A percentile compares a stretch with the other conserved stretches of the same genome.
Evolutionary conservation across 1,284 basidiomycete genomes (phyloP).

Genomic region (Ustilago crameri): DNA sequence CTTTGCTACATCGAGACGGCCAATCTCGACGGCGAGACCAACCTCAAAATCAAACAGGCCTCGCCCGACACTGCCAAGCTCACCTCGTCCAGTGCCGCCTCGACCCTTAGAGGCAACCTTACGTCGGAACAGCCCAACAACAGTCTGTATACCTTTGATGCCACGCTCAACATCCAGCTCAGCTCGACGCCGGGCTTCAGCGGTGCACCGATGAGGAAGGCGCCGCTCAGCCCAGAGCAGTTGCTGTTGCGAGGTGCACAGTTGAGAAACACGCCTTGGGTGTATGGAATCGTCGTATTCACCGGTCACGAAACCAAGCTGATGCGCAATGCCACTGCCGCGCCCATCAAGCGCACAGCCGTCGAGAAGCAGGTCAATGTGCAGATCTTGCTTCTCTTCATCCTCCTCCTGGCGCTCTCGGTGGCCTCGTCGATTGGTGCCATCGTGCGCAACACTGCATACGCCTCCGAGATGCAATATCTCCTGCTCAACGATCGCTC

Average conservation of each 20-base stretch:
- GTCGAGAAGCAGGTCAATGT: conserved; percentile 96
- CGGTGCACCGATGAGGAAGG: conserved; percentile 65
- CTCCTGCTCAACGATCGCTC: conserved; percentile 63
- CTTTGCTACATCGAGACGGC: conserved; percentile 97
- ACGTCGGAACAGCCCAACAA: conserved; percentile 97
- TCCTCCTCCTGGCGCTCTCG: conserved; percentile 85
- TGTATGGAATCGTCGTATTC: conserved; percentile 91
- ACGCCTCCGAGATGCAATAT: conserved; percentile 58
- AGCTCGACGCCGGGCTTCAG: conserved; percentile 61
- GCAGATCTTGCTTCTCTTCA: conserved; percentile 96
- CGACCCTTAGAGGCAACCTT: conserved; percentile 81
- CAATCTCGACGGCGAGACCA: conserved; percentile 97
- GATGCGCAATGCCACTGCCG: conserved; percentile 88
- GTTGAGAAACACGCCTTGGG: conserved; percentile 94
- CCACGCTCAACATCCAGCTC: conserved; percentile 73
- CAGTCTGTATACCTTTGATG: conserved; percentile 94
- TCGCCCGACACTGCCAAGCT: conserved; percentile 82
- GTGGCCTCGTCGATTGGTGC: conserved; percentile 91
- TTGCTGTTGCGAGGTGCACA: conserved; percentile 93
- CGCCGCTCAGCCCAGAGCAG: conserved; percentile 94
- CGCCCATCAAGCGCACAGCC: conserved; percentile 95
- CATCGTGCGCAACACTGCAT: conserved; percentile 73
- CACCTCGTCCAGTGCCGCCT: conserved; percentile 81
- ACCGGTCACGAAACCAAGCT: conserved; percentile 98
- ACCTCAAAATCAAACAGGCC: conserved; percentile 98